Percentiles rank a stretch among this genome's conserved stretches.
Evolutionary conservation across 371 early-diverging fungal species (phyloP).

Genomic region (Parasitella parasitica): DNA sequence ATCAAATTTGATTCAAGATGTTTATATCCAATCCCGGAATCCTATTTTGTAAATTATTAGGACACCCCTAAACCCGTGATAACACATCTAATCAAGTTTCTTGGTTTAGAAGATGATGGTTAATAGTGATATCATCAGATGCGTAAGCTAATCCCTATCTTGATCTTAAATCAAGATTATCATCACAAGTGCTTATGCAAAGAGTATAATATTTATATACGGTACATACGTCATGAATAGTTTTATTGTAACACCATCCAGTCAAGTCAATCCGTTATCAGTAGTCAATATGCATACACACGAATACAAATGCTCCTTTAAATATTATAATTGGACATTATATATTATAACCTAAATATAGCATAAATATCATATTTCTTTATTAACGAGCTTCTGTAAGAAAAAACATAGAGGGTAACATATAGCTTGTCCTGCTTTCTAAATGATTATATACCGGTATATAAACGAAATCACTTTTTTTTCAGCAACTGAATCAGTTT

Average conservation of each 20-base stretch:
- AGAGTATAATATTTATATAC: neutral
- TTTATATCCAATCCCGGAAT: neutral
- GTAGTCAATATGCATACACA: neutral
- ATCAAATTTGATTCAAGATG: no score
- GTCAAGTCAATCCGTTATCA: neutral
- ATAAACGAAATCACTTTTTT: neutral
- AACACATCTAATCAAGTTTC: no score
- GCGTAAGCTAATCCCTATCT: neutral
- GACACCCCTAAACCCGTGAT: no score
- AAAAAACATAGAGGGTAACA: no score
- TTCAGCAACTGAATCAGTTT: constrained; percentile 2
- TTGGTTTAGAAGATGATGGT: no score
- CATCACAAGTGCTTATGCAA: neutral
- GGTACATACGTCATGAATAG: neutral
- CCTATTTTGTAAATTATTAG: no score
- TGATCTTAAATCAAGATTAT: neutral
- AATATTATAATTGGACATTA: neutral
- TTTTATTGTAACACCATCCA: neutral
- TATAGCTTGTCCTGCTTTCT: no score
- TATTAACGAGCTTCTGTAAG: no score
- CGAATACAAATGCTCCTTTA: constrained; percentile 3
- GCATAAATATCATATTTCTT: no score
- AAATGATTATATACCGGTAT: neutral
- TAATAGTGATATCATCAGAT: no score
- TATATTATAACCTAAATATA: no score